phyloP scores from a whole-genome alignment of 2,329 filamentous ascomycete genomes.

The Penicillium sp. region DNA sequence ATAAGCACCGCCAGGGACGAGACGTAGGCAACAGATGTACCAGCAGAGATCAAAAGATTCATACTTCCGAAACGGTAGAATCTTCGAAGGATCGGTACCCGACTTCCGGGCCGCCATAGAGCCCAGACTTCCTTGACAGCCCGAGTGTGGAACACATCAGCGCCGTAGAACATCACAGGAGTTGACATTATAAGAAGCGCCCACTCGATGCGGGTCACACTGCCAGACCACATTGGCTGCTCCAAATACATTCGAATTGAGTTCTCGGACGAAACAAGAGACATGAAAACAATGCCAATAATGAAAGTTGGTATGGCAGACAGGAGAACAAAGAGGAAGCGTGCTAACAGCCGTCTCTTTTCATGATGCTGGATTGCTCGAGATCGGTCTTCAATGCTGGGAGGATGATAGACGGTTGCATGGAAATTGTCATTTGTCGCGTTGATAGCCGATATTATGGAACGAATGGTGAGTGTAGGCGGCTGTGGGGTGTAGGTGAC shows the following conservation, averaged over 20 bases:
- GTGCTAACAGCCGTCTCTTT: constrained; percentile 62
- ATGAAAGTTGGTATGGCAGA: constrained; percentile 78
- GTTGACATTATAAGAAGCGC: constrained; percentile 77
- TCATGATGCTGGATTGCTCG: constrained; percentile 68
- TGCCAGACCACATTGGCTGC: constrained; percentile 64
- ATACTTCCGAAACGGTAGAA: constrained; percentile 96
- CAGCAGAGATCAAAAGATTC: constrained; percentile 88
- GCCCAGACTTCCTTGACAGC: constrained; percentile 73
- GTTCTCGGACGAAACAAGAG: constrained; percentile 62
- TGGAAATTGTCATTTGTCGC: constrained; percentile 62
- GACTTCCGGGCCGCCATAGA: constrained; percentile 73
- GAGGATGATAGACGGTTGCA: constrained; percentile 71
- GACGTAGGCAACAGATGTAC: constrained; percentile 82
- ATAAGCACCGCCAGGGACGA: constrained; percentile 76
- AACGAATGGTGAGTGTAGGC: constrained; percentile 69
- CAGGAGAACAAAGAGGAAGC: constrained; percentile 66
- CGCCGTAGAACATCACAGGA: constrained; percentile 80
- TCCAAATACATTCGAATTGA: constrained; percentile 63
- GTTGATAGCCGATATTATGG: constrained; percentile 66
- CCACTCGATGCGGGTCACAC: constrained; percentile 71
- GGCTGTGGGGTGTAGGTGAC: constrained; percentile 66
- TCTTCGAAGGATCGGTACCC: constrained; percentile 65
- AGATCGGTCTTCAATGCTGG: constrained; percentile 78
- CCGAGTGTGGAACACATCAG: constrained; percentile 77
- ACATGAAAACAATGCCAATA: constrained; percentile 90